Conservation (phyloP, 768 basidiomycete genomes). For the Steccherinum ochraceum region DNA sequence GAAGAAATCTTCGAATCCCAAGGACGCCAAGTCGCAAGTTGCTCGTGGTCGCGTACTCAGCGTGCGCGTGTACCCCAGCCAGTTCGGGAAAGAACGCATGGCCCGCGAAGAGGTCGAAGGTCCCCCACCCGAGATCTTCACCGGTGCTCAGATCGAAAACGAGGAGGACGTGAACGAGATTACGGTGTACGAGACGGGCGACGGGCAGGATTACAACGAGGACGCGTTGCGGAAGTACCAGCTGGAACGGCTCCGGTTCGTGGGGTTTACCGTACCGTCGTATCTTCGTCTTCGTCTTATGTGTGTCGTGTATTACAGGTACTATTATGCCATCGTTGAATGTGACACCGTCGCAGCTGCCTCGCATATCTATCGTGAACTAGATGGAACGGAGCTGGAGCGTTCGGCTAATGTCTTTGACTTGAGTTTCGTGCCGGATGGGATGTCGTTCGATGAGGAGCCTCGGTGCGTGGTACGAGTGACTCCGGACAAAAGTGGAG, state of each 20-base stretch:
- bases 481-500: no score
- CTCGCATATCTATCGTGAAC: slow-evolving; percentile 71
- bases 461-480: slow-evolving; percentile 60
- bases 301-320: slow-evolving; percentile 43
- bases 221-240: slow-evolving; percentile 88
- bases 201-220: slow-evolving; percentile 78
- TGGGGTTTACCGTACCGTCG: slow-evolving; percentile 6
- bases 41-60: slow-evolving; percentile 63
- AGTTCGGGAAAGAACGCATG: slow-evolving; percentile 88
- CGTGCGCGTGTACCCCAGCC: slow-evolving; percentile 86
- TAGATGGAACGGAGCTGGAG: slow-evolving; percentile 94
- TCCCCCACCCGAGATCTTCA: slow-evolving; percentile 82
- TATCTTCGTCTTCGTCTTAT: slow-evolving; percentile 1
- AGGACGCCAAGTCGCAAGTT: slow-evolving; percentile 24
- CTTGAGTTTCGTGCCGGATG: slow-evolving; percentile 88
- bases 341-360: slow-evolving; percentile 79
- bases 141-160: slow-evolving; percentile 29
- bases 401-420: slow-evolving; percentile 95
- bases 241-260: slow-evolving; percentile 83
- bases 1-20: slow-evolving; percentile 13
- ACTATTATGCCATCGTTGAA: slow-evolving; percentile 91
- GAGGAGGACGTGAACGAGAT: slow-evolving; percentile 58
- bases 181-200: slow-evolving; percentile 60
- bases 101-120: slow-evolving; percentile 85
- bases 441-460: slow-evolving; percentile 78